A percentile compares a stretch with the other conserved stretches of the same genome.
Evolutionary conservation across 805 yeast genomes (phyloP).

Genomic region (Candida saitoana): DNA sequence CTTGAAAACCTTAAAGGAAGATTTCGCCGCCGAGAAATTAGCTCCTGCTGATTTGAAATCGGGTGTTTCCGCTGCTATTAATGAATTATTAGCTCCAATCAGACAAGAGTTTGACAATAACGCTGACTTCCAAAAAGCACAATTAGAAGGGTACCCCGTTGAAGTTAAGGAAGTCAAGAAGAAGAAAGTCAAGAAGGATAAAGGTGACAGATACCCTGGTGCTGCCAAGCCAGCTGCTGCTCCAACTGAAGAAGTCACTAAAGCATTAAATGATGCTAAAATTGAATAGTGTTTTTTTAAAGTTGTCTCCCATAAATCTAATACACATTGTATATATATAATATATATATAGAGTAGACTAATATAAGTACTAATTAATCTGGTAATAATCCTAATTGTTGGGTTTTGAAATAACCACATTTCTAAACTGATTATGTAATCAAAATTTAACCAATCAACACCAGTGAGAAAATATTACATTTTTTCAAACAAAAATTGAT

Average conservation of each 20-base stretch:
- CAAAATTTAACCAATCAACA: conserved; percentile 1
- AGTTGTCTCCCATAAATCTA: too few species aligned
- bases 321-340: too few species aligned
- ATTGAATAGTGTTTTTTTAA: neutral
- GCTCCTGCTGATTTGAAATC: conserved; percentile 91
- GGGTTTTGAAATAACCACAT: neutral
- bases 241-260: conserved; percentile 5
- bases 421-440: neutral
- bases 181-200: conserved; percentile 76
- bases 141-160: conserved; percentile 79
- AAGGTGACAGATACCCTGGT: conserved; percentile 90
- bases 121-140: conserved; percentile 72
- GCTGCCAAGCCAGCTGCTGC: conserved; percentile 14
- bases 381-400: too few species aligned
- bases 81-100: conserved; percentile 77
- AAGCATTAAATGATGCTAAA: conserved; percentile 11
- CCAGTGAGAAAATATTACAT: neutral
- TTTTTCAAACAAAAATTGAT: neutral
- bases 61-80: conserved; percentile 86
- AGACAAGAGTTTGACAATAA: conserved; percentile 60
- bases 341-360: too few species aligned
- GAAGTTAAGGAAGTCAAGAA: conserved; percentile 59
- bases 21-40: conserved; percentile 67
- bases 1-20: conserved; percentile 65
- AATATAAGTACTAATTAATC: too few species aligned